phyloP scores from a whole-genome alignment of 1,284 basidiomycete genomes.

The Ganoderma resinaceum region DNA sequence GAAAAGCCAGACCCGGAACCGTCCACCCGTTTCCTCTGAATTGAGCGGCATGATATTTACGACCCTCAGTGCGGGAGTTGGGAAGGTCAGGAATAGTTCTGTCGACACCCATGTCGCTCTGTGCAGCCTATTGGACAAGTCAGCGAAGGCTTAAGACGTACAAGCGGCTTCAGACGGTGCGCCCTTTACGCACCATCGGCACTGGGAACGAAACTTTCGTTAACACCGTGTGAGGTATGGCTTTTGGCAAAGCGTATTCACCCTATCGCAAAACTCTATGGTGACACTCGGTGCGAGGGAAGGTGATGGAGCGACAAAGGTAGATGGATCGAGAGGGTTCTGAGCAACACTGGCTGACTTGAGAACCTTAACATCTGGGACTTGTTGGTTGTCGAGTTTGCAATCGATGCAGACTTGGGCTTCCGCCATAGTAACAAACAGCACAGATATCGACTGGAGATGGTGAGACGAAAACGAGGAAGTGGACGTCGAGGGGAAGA shows the following conservation, averaged over 20 bases:
- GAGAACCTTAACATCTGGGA: neutral
- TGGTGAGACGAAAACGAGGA: neutral
- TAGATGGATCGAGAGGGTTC: constrained; percentile 54
- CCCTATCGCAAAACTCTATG: constrained; percentile 90
- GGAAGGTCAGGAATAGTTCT: constrained; percentile 89
- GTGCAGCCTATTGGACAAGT: constrained; percentile 65
- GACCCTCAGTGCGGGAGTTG: constrained; percentile 69
- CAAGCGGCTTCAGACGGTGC: neutral
- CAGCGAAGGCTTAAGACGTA: constrained; percentile 1
- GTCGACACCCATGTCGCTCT: constrained; percentile 90
- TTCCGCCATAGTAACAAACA: constrained; percentile 20
- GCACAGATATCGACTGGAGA: neutral
- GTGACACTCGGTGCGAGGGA: constrained; percentile 55
- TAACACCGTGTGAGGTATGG: constrained; percentile 10
- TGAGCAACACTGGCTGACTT: constrained; percentile 23
- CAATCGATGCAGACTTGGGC: constrained; percentile 35
- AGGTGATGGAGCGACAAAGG: constrained; percentile 65
- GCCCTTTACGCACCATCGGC: constrained; percentile 64
- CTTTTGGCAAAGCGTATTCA: constrained; percentile 48
- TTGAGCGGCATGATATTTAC: constrained; percentile 81
- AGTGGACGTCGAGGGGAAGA: no score
- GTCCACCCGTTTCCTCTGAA: constrained; percentile 82
- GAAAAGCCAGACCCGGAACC: constrained; percentile 88
- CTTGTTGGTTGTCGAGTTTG: constrained; percentile 16
- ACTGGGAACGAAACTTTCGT: constrained; percentile 48